These are phyloP conservation scores for Coemansia sp. DNA, from an alignment of 192 early-diverging fungal species.

Conservation along the genomic window DNA sequence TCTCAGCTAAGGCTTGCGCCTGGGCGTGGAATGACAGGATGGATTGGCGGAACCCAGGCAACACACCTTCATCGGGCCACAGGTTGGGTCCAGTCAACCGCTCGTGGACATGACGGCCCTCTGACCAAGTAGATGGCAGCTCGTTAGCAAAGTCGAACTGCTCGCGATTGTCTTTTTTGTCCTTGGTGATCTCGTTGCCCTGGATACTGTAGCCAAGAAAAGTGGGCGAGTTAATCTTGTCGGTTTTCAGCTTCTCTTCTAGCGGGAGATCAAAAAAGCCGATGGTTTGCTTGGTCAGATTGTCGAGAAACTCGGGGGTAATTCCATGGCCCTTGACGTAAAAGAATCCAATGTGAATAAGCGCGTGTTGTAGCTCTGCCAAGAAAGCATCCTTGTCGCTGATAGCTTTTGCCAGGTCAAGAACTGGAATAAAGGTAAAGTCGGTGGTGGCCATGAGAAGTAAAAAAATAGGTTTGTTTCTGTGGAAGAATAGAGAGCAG, in stretches of 20 bases:
- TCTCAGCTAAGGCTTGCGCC: slow-evolving; percentile 45
- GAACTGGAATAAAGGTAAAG: slow-evolving; percentile 25
- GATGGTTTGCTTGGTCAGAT: slow-evolving; percentile 2
- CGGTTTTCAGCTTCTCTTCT: slow-evolving; percentile 56
- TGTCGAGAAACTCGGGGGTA: slow-evolving; percentile 30
- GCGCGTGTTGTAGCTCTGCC: slow-evolving; percentile 49
- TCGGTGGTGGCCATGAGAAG: not conserved
- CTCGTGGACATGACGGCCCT: slow-evolving; percentile 42
- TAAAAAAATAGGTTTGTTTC: not conserved
- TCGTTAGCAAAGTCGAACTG: slow-evolving; percentile 62
- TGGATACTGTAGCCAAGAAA: slow-evolving; percentile 58
- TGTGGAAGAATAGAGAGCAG: not conserved
- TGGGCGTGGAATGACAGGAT: slow-evolving; percentile 43
- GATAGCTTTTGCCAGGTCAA: slow-evolving; percentile 14
- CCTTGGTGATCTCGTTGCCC: slow-evolving; percentile 57
- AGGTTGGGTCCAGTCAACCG: slow-evolving; percentile 60
- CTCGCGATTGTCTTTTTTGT: slow-evolving; percentile 51
- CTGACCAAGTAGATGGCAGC: slow-evolving; percentile 11
- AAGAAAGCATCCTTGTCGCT: slow-evolving; percentile 38
- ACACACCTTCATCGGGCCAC: slow-evolving; percentile 50
- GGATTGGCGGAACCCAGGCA: slow-evolving; percentile 51
- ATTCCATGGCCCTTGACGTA: slow-evolving; percentile 58
- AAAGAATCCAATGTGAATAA: slow-evolving; percentile 59
- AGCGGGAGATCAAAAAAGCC: slow-evolving; percentile 58
- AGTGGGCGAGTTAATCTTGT: slow-evolving; percentile 57